These are phyloP conservation scores for Globisporangium middletonii DNA, from an alignment of 352 stramenopile species.

Conservation along the genomic window DNA sequence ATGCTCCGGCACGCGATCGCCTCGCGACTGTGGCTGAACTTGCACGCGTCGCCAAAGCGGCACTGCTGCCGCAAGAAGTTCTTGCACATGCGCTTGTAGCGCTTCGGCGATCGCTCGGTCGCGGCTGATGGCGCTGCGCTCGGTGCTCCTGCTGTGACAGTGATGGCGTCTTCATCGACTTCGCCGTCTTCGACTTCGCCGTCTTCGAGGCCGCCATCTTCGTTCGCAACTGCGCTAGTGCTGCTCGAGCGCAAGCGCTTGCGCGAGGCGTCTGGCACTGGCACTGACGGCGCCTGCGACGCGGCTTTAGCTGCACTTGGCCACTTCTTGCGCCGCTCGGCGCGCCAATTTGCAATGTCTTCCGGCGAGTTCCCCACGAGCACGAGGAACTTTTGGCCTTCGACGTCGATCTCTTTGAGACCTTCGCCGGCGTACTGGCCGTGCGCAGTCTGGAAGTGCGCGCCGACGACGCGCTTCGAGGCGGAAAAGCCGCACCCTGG, in stretches of 20 bases:
- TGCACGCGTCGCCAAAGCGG: slow-evolving; percentile 49
- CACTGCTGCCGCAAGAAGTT: slow-evolving; percentile 67
- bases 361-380: slow-evolving; percentile 73
- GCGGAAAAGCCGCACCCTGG: slow-evolving; percentile 60
- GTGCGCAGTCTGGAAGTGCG: slow-evolving; percentile 63
- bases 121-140: slow-evolving; percentile 6
- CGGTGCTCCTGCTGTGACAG: slow-evolving; percentile 8
- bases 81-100: slow-evolving; percentile 37
- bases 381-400: slow-evolving; percentile 86
- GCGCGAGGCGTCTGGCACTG: background rate
- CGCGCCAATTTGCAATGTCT: slow-evolving; percentile 76
- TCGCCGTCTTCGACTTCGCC: slow-evolving; percentile 48
- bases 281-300: slow-evolving; percentile 1
- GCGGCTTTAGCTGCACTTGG: slow-evolving; percentile 12
- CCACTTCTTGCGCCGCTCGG: slow-evolving; percentile 72
- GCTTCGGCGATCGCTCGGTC: slow-evolving; percentile 29
- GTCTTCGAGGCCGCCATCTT: slow-evolving; percentile 16
- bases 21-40: slow-evolving; percentile 65
- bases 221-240: slow-evolving; percentile 5
- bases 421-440: slow-evolving; percentile 62
- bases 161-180: slow-evolving; percentile 27
- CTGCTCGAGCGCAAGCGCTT: slow-evolving; percentile 51
- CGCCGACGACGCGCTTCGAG: slow-evolving; percentile 70
- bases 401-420: slow-evolving; percentile 78
- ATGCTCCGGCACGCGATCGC: slow-evolving; percentile 54